Evolutionary conservation across 2,329 filamentous ascomycete species (phyloP), one percentile per base, ranked within the genome.

Genomic region (Trichoderma pleuroti): DNA sequence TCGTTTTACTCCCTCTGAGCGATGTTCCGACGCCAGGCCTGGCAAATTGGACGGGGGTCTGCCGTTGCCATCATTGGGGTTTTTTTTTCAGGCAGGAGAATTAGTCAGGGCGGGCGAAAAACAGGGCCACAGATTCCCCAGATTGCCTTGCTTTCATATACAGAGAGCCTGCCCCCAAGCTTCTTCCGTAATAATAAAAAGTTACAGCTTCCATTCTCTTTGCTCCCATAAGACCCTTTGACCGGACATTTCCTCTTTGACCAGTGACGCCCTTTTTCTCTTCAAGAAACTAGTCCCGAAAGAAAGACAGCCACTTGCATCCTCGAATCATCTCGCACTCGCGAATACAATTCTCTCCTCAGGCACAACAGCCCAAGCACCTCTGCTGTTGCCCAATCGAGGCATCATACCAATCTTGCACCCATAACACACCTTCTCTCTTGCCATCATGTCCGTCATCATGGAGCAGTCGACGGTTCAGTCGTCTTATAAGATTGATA

Each of bases 401-500:
- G 59, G 28, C 14, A 24, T 34, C 32, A 39, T 32, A 18, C 49
- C 34, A 46, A 26, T 21, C 28, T 36, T 42, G 18, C 9, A 21
- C 39, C 39, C 42, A 52, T 21, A 26, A 36, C 18, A 54, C 30
- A n/a, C 24, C 34, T 14, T 36, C 39, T 61, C 28, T 56, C 39
- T 54, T 26, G 54, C 21, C 68, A 65, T 74, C 69, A 81, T 80
- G 77, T 77, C 81, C 71, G 74, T 77, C 75, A 74, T 77, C 64
- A 80, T 80, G 74, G 79, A 79, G 54, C 78, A 81, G 73, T 76
- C 79, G 46, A 82, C 81, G 34, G 83, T 83, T n/a, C 79, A 79
- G 72, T 76, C 80, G 69, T 73, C 82, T 59, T 78, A 81, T 71
- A 86, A 84, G 76, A 76, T 82, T 72, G 81, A 80, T 42, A 77